These are phyloP conservation scores for Acrasis kona DNA, from an alignment of 78 protist species.

Conservation along the genomic window DNA sequence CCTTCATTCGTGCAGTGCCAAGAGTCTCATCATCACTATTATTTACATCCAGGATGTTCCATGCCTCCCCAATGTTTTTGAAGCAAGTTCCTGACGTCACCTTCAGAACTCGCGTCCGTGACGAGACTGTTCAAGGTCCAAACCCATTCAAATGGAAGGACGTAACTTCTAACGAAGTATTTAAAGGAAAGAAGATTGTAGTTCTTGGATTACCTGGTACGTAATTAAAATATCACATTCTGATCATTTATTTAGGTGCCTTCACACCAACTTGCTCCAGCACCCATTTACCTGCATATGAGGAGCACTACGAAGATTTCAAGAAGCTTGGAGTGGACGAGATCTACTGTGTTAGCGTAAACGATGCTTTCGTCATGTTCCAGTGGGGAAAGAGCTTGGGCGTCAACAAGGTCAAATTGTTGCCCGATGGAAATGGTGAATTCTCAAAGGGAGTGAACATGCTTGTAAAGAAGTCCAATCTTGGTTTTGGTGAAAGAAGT, in stretches of 20 bases:
- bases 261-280: conserved; percentile 18
- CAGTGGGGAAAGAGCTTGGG: conserved; percentile 16
- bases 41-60: too few relatives aligned
- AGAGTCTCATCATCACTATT: too few relatives aligned
- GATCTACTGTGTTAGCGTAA: conserved; percentile 12
- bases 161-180: neutral
- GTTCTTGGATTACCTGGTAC: conserved; percentile 10
- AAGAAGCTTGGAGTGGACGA: conserved; percentile 19
- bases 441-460: neutral
- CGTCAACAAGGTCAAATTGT: neutral
- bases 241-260: too few relatives aligned
- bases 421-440: neutral
- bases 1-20: too few relatives aligned
- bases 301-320: neutral
- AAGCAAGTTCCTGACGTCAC: neutral
- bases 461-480: neutral
- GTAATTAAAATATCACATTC: too few relatives aligned
- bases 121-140: neutral
- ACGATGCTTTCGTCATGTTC: conserved; percentile 34
- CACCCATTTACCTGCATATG: neutral
- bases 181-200: conserved; percentile 13
- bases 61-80: too few relatives aligned
- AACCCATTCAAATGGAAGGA: too few relatives aligned
- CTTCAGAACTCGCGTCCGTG: neutral
- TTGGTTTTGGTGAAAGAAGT: neutral